Percentiles rank a stretch among this genome's conserved stretches.
Evolutionary conservation across 768 basidiomycete genomes (phyloP).

Genomic region (Coprinopsis cinerea): DNA sequence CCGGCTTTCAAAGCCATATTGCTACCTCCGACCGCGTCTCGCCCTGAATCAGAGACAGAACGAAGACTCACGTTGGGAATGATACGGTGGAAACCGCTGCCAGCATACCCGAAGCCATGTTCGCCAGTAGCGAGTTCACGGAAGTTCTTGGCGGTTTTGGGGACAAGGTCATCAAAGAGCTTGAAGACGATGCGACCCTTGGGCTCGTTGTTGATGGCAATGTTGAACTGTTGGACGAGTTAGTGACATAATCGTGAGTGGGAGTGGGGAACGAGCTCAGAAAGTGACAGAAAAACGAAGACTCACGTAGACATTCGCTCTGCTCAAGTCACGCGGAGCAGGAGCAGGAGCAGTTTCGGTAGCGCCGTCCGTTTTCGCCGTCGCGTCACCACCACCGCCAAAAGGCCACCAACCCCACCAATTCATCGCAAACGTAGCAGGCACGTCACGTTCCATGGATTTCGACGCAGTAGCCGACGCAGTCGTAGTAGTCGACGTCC

Average conservation of each 20-base stretch:
- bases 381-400: slow-evolving; percentile 1
- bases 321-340: slow-evolving; percentile 2
- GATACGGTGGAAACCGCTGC: slow-evolving; percentile 65
- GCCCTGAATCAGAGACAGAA: no score
- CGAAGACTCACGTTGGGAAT: slow-evolving; percentile 50
- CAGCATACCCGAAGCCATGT: slow-evolving; percentile 67
- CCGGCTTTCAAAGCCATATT: no score
- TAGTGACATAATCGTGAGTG: background rate
- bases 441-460: background rate
- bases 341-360: background rate
- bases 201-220: slow-evolving; percentile 53
- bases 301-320: slow-evolving; percentile 3
- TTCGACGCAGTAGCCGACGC: background rate
- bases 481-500: background rate
- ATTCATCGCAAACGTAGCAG: background rate
- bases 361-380: background rate
- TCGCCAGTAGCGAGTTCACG: slow-evolving; percentile 68
- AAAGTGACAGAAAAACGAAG: background rate
- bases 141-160: slow-evolving; percentile 77
- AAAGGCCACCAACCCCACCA: slow-evolving; percentile 1
- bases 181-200: slow-evolving; percentile 76
- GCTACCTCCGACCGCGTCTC: no score
- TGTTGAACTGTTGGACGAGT: slow-evolving; percentile 61
- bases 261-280: background rate
- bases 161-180: slow-evolving; percentile 78